Evolutionary conservation across 2,329 filamentous ascomycete genomes (phyloP).

Genomic region (Alternaria triticina): DNA sequence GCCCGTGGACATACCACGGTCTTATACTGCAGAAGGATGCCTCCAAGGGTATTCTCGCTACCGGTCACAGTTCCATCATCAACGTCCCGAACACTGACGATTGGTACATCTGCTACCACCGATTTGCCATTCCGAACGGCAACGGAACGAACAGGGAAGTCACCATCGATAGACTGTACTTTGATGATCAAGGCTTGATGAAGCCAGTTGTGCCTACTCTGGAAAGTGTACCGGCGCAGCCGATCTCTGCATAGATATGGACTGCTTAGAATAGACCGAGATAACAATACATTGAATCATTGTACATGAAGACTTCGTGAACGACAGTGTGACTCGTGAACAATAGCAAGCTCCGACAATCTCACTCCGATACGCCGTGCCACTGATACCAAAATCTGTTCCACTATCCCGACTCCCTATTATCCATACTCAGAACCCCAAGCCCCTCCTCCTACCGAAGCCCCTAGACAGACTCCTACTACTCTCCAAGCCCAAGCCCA

Average conservation of each 20-base stretch:
- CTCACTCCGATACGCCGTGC: neutral
- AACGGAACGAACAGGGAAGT: slow-evolving; percentile 33
- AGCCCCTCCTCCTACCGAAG: neutral
- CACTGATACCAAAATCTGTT: neutral
- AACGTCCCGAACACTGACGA: slow-evolving; percentile 36
- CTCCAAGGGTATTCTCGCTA: slow-evolving; percentile 28
- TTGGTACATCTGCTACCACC: slow-evolving; percentile 41
- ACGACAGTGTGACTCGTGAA: neutral
- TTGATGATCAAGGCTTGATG: slow-evolving; percentile 32
- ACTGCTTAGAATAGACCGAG: too few species aligned
- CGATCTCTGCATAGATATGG: neutral
- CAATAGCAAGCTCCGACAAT: neutral
- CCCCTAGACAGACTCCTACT: neutral
- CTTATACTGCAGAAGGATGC: slow-evolving; percentile 33
- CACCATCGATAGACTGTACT: slow-evolving; percentile 33
- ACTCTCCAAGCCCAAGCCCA: neutral
- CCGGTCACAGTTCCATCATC: slow-evolving; percentile 35
- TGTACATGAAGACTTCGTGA: neutral
- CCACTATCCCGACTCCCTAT: neutral
- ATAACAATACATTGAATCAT: neutral
- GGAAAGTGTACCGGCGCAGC: slow-evolving; percentile 23
- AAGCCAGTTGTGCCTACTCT: slow-evolving; percentile 32
- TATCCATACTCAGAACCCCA: neutral
- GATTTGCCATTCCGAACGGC: slow-evolving; percentile 33
- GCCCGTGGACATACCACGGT: slow-evolving; percentile 35